Base-by-base conservation (phyloP, 331 rosid species). In the Acacia pycnantha region DNA sequence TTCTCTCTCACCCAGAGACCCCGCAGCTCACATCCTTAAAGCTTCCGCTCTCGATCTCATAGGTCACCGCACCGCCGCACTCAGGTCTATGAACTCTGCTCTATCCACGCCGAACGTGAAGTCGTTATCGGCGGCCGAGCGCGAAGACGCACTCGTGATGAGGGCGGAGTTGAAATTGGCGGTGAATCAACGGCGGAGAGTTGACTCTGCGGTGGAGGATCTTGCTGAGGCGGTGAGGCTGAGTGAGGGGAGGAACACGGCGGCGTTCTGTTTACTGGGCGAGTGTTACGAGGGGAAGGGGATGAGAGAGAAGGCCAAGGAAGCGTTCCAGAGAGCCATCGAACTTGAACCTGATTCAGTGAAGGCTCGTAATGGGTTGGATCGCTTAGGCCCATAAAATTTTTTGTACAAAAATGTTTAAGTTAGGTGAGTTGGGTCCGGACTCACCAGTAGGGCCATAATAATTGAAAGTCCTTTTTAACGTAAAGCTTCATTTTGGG, bases 161-260 rank as follows among this genome's bases (percentile, higher is more conserved):
- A 85, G 92, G 62, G 97, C 94, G 27, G 92, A 86, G 84, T 16
- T 91, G 83, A 93, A 89, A 74, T 26, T 91, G 19, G 85, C 41
- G 18, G 76, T 84, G 85, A 93, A 91, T 19, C 80, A 84, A 77
- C 59, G 79, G 87, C 85, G 93, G 18, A 82, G 90, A 35, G 82
- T 91, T 19, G 97, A 91, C 67, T 91, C 97, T 73, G 94, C 93
- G 8, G 74, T 93, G 40, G 89, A 86, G 48, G 97, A 93, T 62
- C 46, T 93, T 81, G 80, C 13, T 0, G 87, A 87, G 66, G 92
- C 92, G 41, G 82, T 79, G 70, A 27, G 56, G 10, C 33, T 86
- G 86, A 51, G 89, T 21, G 76, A 47, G 13, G 69, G 56, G 22
- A 68, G 1, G 4, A 64, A 84, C 21, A 70, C 76, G 79, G 89